Percentiles rank a stretch among this genome's conserved stretches.
These are phyloP conservation scores for Zygosaccharomyces pseudobailii DNA, from an alignment of 1,139 yeast genomes.

Conservation along the genomic window DNA sequence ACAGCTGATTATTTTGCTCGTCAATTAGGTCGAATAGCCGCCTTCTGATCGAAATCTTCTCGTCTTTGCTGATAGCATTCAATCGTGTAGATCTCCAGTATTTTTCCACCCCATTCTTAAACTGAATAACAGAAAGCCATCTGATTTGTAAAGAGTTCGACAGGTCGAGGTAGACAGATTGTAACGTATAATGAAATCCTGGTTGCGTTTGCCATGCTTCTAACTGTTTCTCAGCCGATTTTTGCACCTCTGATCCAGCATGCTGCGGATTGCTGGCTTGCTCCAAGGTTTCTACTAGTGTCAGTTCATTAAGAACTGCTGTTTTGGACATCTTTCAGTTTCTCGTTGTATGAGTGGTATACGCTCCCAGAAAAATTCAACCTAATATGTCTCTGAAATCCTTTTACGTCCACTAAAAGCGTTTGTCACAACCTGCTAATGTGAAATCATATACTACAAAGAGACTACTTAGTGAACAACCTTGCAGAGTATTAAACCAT, in stretches of 20 bases:
- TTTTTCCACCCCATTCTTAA: conserved; percentile 81
- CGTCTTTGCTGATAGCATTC: conserved; percentile 57
- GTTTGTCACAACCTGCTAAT: background rate
- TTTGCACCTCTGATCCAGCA: conserved; percentile 42
- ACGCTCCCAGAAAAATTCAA: background rate
- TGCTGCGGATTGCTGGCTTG: conserved; percentile 51
- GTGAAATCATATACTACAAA: background rate
- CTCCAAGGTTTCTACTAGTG: conserved; percentile 36
- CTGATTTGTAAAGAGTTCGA: conserved; percentile 59
- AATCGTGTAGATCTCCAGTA: conserved; percentile 72
- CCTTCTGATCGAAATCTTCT: conserved; percentile 57
- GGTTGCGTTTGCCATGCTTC: conserved; percentile 60
- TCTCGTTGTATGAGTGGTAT: background rate
- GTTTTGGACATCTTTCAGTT: conserved; percentile 5
- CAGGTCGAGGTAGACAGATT: conserved; percentile 56
- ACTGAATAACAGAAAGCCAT: conserved; percentile 82
- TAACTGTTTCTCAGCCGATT: conserved; percentile 63
- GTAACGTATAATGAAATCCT: conserved; percentile 57
- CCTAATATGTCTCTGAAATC: background rate
- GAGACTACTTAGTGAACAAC: background rate
- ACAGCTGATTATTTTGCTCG: conserved; percentile 69
- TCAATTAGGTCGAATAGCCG: conserved; percentile 55
- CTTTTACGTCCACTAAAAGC: background rate
- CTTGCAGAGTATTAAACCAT: background rate
- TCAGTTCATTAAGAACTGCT: conserved; percentile 23